These are phyloP conservation scores for Fremontodendron californicum DNA, from an alignment of 345 rosid species.

Conservation along the genomic window DNA sequence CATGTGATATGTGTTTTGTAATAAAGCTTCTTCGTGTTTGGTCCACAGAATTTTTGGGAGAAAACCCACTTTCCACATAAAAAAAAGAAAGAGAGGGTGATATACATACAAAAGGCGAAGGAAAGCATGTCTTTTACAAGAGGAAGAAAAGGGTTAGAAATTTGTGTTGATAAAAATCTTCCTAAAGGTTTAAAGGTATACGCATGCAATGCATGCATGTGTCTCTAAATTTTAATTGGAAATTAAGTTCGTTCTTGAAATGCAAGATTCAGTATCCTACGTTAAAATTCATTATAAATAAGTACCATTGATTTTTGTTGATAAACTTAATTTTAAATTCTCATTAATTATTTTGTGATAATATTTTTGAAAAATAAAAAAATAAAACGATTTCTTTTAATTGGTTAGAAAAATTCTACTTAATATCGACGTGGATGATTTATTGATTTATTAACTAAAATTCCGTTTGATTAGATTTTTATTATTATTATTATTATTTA, in stretches of 20 bases:
- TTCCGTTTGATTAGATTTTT: too few species aligned
- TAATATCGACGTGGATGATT: too few species aligned
- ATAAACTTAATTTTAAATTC: neutral
- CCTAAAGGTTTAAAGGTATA: neutral
- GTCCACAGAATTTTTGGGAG: constrained; percentile 13
- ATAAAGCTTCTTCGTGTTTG: constrained; percentile 8
- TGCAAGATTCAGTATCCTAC: constrained; percentile 5
- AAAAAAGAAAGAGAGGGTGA: neutral
- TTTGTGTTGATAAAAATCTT: constrained; percentile 13
- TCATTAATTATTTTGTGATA: neutral
- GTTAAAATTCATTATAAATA: neutral
- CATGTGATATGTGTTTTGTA: constrained; percentile 17
- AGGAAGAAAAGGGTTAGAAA: neutral
- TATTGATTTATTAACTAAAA: too few species aligned
- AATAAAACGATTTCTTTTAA: too few species aligned
- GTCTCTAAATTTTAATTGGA: neutral
- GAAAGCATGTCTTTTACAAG: constrained; percentile 12
- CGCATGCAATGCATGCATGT: too few species aligned
- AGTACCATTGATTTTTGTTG: neutral
- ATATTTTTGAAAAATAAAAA: too few species aligned
- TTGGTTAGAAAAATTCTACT: too few species aligned
- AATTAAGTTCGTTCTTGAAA: neutral
- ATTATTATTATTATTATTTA: too few species aligned
- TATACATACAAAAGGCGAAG: neutral
- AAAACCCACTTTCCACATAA: neutral